A percentile compares a stretch with the other conserved stretches of the same genome.
Conservation (phyloP, 2,329 filamentous ascomycete genomes). For the Sporothrix variecibatus region DNA sequence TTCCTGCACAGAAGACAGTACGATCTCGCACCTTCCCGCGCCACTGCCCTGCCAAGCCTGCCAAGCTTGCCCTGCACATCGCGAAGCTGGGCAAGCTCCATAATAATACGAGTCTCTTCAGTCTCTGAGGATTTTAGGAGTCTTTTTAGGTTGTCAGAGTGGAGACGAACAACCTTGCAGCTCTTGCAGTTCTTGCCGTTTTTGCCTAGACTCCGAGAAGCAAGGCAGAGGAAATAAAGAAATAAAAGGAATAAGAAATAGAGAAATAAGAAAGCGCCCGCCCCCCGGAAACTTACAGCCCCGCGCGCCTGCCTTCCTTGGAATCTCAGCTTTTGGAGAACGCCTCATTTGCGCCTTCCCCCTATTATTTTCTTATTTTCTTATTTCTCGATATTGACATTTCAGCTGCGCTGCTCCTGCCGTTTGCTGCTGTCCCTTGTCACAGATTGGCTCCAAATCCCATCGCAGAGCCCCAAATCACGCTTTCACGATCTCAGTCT, state of each 20-base stretch:
- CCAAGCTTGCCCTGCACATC: neutral
- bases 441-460: neutral
- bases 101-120: neutral
- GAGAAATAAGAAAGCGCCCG: slow-evolving; percentile 1
- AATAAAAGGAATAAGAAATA: neutral
- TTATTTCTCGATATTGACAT: slow-evolving; percentile 8
- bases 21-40: neutral
- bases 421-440: neutral
- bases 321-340: neutral
- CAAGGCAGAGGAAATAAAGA: neutral
- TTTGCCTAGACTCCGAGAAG: neutral
- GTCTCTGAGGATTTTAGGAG: neutral
- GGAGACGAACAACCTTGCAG: slow-evolving; percentile 7
- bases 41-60: neutral
- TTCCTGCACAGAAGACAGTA: neutral
- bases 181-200: slow-evolving; percentile 2
- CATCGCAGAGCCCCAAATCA: slow-evolving; percentile 12
- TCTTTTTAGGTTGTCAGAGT: neutral
- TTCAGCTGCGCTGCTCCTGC: neutral
- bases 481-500: neutral
- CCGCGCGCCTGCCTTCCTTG: slow-evolving; percentile 8
- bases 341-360: slow-evolving; percentile 23
- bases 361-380: neutral
- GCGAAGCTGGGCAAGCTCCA: neutral
- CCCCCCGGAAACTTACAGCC: neutral